phyloP scores from a whole-genome alignment of 1,284 basidiomycete genomes.

The Microstroma glucosiphilum region DNA sequence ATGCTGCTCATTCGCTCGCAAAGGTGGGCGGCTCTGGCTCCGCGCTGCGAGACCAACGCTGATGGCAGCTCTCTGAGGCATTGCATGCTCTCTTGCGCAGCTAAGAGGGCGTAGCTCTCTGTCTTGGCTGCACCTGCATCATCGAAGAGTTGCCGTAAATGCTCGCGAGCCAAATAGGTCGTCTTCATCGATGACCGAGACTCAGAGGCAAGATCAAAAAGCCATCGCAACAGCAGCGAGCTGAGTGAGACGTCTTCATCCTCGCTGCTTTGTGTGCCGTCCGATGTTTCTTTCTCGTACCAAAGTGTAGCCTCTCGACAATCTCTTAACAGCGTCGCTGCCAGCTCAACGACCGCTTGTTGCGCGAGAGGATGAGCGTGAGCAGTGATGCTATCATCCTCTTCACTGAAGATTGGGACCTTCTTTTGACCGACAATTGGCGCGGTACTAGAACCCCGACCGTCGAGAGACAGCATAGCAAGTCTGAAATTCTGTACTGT shows the following conservation, averaged over 20 bases:
- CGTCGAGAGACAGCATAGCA: not conserved
- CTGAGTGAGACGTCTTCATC: not conserved
- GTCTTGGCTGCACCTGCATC: too few species aligned
- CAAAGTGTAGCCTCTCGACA: not conserved
- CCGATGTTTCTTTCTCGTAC: not conserved
- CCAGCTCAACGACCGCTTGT: not conserved
- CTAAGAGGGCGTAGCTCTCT: too few species aligned
- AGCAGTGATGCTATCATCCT: not conserved
- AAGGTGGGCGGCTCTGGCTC: not conserved
- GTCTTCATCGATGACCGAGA: not conserved
- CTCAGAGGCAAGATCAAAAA: not conserved
- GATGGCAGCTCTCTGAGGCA: not conserved
- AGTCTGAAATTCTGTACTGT: not conserved
- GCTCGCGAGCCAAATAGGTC: not conserved
- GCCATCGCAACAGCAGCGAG: not conserved
- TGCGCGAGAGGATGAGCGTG: slow-evolving; percentile 6
- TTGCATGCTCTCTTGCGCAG: not conserved
- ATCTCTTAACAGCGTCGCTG: not conserved
- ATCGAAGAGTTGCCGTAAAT: not conserved
- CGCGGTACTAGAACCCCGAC: not conserved
- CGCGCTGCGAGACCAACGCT: not conserved
- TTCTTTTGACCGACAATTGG: not conserved
- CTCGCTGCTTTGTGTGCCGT: not conserved
- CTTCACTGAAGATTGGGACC: not conserved
- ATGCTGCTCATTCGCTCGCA: not conserved